Evolutionary conservation across 306 rosid species (phyloP), one percentile per base, ranked within the genome.

Genomic region (Trifolium fragiferum): DNA sequence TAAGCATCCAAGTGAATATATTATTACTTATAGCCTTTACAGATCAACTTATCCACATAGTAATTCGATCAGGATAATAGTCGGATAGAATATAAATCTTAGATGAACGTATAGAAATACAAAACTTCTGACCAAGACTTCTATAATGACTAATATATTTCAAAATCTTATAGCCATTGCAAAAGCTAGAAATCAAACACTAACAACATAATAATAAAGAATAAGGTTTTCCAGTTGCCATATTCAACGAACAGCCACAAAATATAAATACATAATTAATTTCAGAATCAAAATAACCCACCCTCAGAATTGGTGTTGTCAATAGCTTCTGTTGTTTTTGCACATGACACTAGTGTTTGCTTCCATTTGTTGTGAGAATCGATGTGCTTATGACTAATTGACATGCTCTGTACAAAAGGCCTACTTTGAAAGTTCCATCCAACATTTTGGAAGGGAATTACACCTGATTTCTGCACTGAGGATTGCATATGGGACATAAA

Each of bases 271-370:
- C 12, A 58, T 14, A 47, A 20, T 6, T 27, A 6, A 40, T 47
- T 71, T 66, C 50, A 63, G 57, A 60, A 66, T 35, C 20, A 61
- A 65, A 58, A 74, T 20, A 66, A 40, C 88, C 78, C 75, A 93
- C 98, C 92, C 35, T 82, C 72, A 50, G 87, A 81, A 25, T 84
- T 81, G 21, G 84, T 46, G 70, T 77, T 50, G 67, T 76, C 78
- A 37, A 73, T 23, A 75, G 83, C 75, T 74, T 89, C 93, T 2
- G 92, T 80, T 66, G 88, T 69, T 79, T 93, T 90, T 27, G 70
- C 66, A 81, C 92, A 87, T 38, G 87, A 85, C 27, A 86, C 80
- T 14, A 62, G 77, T 19, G 80, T 61, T 62, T 74, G 77, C 75
- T 78, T 89, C 82, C 67, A 73, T 76, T 41, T 87, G 81, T 60